These are phyloP conservation scores for Xylaria sp. DNA, from an alignment of 2,329 filamentous ascomycete genomes.

Conservation along the genomic window DNA sequence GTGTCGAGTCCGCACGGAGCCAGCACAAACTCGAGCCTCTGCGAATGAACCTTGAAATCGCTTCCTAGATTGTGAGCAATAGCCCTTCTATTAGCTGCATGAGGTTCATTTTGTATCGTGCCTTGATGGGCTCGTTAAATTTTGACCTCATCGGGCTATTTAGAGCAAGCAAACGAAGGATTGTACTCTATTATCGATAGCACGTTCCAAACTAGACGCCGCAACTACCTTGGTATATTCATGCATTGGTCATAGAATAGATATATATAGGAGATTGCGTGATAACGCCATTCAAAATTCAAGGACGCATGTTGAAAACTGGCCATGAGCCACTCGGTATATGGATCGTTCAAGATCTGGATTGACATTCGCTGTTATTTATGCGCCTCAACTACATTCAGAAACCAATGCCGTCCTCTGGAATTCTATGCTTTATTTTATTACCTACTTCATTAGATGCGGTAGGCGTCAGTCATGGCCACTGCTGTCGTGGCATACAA, in stretches of 20 bases:
- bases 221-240: not conserved
- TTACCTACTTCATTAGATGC: constrained; percentile 1
- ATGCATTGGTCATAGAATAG: not conserved
- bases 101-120: not conserved
- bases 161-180: not conserved
- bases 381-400: not conserved
- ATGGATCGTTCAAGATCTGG: not conserved
- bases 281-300: too few relatives aligned
- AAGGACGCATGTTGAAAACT: too few relatives aligned
- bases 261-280: not conserved
- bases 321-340: too few relatives aligned
- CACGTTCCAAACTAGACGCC: not conserved
- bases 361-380: not conserved
- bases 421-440: constrained; percentile 2
- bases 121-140: not conserved
- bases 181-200: not conserved
- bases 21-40: constrained; percentile 10
- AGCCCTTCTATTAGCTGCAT: not conserved
- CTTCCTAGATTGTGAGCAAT: not conserved
- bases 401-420: not conserved
- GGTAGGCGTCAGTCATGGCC: not conserved
- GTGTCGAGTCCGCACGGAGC: constrained; percentile 2
- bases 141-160: not conserved
- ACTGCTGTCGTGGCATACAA: not conserved
- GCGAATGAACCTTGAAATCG: constrained; percentile 20